Conservation (phyloP, 2,329 filamentous ascomycete species). For the Colletotrichum chrysophilum region DNA sequence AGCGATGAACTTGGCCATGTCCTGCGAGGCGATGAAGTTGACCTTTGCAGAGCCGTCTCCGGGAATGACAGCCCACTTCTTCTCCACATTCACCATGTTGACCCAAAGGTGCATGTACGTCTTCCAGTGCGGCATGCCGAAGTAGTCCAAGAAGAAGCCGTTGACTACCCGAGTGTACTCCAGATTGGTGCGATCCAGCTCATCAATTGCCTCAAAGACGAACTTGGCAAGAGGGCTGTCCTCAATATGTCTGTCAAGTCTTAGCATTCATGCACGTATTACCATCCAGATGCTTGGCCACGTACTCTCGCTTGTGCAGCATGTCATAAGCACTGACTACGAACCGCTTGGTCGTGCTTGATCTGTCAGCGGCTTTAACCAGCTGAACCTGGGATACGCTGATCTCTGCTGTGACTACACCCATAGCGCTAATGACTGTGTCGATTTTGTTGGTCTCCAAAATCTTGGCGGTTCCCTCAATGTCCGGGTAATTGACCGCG, state of each 20-base stretch:
- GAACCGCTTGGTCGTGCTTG: conserved; percentile 41
- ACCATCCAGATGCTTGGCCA: fast-evolving
- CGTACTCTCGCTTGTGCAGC: conserved; percentile 27
- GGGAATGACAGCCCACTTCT: conserved; percentile 12
- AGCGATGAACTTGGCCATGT: conserved; percentile 37
- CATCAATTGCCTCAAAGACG: conserved; percentile 26
- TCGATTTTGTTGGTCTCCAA: conserved; percentile 43
- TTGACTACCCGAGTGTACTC: conserved; percentile 26
- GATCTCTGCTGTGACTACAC: conserved; percentile 29
- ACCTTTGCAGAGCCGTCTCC: conserved; percentile 8
- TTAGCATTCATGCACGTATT: not conserved
- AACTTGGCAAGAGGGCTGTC: conserved; percentile 24
- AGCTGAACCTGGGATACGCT: conserved; percentile 42
- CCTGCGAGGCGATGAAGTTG: conserved; percentile 7
- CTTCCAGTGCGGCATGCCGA: conserved; percentile 29
- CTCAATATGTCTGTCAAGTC: conserved; percentile 15
- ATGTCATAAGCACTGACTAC: conserved; percentile 46
- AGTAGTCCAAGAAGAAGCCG: conserved; percentile 33
- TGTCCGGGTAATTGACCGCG: conserved; percentile 30
- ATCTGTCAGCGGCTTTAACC: conserved; percentile 47
- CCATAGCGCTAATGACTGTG: conserved; percentile 45
- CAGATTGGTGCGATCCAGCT: conserved; percentile 6
- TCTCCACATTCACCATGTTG: conserved; percentile 7
- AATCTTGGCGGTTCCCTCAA: conserved; percentile 21
- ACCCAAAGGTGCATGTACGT: conserved; percentile 33